These are phyloP conservation scores for Cryphonectria naterciae DNA, from an alignment of 2,329 filamentous ascomycete genomes.

Conservation along the genomic window DNA sequence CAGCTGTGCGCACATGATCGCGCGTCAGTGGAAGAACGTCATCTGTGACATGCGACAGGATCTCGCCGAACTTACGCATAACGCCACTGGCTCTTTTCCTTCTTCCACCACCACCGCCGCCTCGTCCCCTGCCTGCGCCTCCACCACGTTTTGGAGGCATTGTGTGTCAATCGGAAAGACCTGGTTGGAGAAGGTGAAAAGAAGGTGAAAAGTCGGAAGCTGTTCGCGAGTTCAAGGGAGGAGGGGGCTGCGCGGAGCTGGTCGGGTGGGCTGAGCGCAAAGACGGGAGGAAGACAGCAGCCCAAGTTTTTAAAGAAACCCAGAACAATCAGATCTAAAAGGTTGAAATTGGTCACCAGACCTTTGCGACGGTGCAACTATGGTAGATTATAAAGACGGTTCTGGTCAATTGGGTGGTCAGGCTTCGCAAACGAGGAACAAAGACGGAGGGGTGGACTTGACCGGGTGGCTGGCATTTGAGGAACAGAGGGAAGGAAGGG, in stretches of 20 bases:
- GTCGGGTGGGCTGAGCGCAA: conserved; percentile 24
- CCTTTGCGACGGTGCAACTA: background rate
- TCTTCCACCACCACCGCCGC: conserved; percentile 10
- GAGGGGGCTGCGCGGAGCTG: conserved; percentile 22
- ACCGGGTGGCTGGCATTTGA: conserved; percentile 1
- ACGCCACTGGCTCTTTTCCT: conserved; percentile 43
- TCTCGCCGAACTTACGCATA: conserved; percentile 41
- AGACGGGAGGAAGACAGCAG: background rate
- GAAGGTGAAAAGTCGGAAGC: background rate
- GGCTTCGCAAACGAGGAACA: background rate
- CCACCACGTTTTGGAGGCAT: conserved; percentile 11
- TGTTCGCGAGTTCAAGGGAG: background rate
- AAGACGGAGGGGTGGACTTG: background rate
- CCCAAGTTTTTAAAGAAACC: background rate
- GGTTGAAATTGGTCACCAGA: background rate
- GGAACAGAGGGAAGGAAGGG: background rate
- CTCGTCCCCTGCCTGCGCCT: background rate
- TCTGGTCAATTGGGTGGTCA: background rate
- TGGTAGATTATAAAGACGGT: background rate
- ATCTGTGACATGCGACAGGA: conserved; percentile 7
- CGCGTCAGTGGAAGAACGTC: conserved; percentile 33
- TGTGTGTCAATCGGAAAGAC: background rate
- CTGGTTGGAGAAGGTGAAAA: background rate
- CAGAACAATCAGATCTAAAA: background rate
- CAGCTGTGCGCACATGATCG: conserved; percentile 54